Percentiles rank a stretch among this genome's conserved stretches.
Conservation (phyloP, 345 rosid species). For the Limnanthes douglasii region DNA sequence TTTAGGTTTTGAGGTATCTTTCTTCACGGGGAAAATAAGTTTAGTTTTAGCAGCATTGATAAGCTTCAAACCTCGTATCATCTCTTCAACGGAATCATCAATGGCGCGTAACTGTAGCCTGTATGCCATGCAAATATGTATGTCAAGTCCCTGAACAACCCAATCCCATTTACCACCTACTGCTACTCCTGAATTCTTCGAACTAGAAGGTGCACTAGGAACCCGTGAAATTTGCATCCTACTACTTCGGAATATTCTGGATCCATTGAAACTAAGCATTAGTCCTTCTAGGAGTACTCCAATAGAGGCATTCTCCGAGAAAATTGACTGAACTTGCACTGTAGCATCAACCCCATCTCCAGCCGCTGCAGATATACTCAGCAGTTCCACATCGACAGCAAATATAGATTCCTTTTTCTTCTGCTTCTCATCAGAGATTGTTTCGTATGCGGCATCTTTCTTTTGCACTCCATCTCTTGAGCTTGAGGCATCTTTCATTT, state of each 20-base stretch:
- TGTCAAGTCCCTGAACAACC: conserved; percentile 89
- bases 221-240: conserved; percentile 92
- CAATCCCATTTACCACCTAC: conserved; percentile 24
- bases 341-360: conserved; percentile 88
- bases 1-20: conserved; percentile 53
- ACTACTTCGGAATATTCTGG: conserved; percentile 61
- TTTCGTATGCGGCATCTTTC: conserved; percentile 21
- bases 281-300: conserved; percentile 96
- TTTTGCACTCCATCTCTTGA: conserved; percentile 22
- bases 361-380: conserved; percentile 62
- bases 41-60: conserved; percentile 47
- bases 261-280: conserved; percentile 53
- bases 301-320: conserved; percentile 90
- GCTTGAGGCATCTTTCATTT: conserved; percentile 21
- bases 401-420: conserved; percentile 86
- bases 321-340: conserved; percentile 85
- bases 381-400: conserved; percentile 84
- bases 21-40: conserved; percentile 40
- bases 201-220: conserved; percentile 41
- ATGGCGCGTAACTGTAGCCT: conserved; percentile 89
- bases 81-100: conserved; percentile 92
- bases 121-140: conserved; percentile 81
- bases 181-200: conserved; percentile 28
- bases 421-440: conserved; percentile 31
- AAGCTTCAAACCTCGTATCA: conserved; percentile 79